Evolutionary conservation across 139 green algal genomes (phyloP).

Genomic region (Zygnema circumcarinatum): DNA sequence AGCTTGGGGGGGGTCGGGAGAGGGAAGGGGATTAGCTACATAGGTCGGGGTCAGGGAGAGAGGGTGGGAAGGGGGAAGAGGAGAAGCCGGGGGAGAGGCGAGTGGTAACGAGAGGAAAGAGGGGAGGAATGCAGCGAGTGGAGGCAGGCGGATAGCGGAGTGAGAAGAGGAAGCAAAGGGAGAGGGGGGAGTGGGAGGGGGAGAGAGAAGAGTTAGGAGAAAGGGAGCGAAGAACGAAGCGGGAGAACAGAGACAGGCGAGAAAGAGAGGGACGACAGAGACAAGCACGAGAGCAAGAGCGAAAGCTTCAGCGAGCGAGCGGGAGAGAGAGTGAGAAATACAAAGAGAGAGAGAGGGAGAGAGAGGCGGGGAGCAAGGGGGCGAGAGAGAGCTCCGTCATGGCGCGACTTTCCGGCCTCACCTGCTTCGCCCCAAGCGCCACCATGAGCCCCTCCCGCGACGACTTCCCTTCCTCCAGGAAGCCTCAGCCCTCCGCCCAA

Average conservation of each 20-base stretch:
- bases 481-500: too few relatives aligned
- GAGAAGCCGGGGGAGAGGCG: neutral
- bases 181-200: neutral
- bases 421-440: neutral
- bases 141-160: neutral
- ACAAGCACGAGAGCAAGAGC: neutral
- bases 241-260: constrained; percentile 8
- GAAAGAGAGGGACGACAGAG: neutral
- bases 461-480: neutral
- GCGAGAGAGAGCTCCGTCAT: neutral
- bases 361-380: neutral
- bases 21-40: neutral
- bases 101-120: neutral
- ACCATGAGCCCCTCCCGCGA: neutral
- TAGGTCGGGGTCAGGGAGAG: neutral
- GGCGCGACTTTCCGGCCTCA: too few relatives aligned
- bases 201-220: neutral
- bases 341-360: neutral
- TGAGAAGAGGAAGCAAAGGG: neutral
- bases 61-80: neutral
- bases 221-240: neutral
- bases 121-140: neutral
- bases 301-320: neutral
- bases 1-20: neutral
- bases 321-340: neutral